Percentiles rank a stretch among this genome's conserved stretches.
These are phyloP conservation scores for Vaccinium vitisidaea DNA, from an alignment of 148 eudicot genomes.

Conservation along the genomic window DNA sequence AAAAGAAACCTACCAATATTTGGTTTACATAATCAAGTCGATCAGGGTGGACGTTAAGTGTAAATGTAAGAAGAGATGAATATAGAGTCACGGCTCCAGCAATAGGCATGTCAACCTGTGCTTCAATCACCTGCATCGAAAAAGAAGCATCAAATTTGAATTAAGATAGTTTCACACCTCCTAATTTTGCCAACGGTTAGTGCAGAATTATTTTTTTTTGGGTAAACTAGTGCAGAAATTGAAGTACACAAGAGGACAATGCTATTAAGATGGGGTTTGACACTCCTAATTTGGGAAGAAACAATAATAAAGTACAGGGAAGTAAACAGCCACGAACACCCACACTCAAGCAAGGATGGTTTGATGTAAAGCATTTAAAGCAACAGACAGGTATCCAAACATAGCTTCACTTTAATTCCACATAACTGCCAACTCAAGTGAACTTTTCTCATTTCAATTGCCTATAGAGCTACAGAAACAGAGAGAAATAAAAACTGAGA, in stretches of 20 bases:
- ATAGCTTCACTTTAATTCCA: background rate
- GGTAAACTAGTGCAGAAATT: slow-evolving; percentile 2
- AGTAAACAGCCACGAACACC: background rate
- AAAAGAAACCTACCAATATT: slow-evolving; percentile 72
- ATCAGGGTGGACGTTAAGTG: slow-evolving; percentile 90
- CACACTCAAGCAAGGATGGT: slow-evolving; percentile 3
- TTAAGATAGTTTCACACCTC: background rate
- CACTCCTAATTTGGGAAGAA: background rate
- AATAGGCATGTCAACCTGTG: slow-evolving; percentile 90
- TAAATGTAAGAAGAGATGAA: slow-evolving; percentile 89
- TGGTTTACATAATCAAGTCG: slow-evolving; percentile 98
- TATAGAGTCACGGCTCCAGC: slow-evolving; percentile 83
- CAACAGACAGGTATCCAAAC: background rate
- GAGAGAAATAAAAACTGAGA: slow-evolving; percentile 7
- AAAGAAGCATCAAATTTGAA: slow-evolving; percentile 8
- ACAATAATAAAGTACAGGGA: background rate
- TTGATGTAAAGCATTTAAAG: slow-evolving; percentile 2
- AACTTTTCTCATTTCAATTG: background rate
- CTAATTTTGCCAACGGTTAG: background rate
- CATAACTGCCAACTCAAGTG: slow-evolving; percentile 4
- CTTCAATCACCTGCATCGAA: slow-evolving; percentile 84
- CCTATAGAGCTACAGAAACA: background rate
- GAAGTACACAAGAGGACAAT: background rate
- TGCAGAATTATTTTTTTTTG: too few relatives aligned
- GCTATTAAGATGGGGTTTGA: background rate